Conservation (phyloP, 768 basidiomycete species). For the Tricholoma matsutake region DNA sequence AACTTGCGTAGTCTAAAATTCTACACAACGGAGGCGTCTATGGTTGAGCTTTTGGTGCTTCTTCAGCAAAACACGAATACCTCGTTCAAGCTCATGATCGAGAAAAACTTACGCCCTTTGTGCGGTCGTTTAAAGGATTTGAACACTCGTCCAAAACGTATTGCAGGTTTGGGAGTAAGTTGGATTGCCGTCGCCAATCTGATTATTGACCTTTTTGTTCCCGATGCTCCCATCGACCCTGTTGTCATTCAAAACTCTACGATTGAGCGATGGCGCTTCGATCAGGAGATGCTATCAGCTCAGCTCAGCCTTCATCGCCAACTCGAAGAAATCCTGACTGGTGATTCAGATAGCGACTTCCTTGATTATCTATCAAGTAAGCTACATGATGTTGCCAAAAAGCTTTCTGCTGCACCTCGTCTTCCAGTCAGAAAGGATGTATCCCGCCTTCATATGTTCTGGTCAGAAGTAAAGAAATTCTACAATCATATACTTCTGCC, state of each 20-base stretch:
- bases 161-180: slow-evolving; percentile 26
- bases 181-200: slow-evolving; percentile 64
- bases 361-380: slow-evolving; percentile 41
- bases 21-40: slow-evolving; percentile 17
- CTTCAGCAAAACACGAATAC: slow-evolving; percentile 31
- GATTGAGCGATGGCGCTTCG: slow-evolving; percentile 39
- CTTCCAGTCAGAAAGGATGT: slow-evolving; percentile 39
- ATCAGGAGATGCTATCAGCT: slow-evolving; percentile 36
- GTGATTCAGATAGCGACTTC: slow-evolving; percentile 50
- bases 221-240: slow-evolving; percentile 86
- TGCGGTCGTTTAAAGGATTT: slow-evolving; percentile 14
- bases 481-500: slow-evolving; percentile 49
- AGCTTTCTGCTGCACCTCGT: slow-evolving; percentile 23
- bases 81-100: slow-evolving; percentile 32
- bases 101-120: slow-evolving; percentile 26
- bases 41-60: slow-evolving; percentile 25
- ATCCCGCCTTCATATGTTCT: slow-evolving; percentile 57
- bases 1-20: slow-evolving; percentile 14
- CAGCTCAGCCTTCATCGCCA: slow-evolving; percentile 53
- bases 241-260: slow-evolving; percentile 56
- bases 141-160: slow-evolving; percentile 4
- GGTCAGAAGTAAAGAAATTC: slow-evolving; percentile 80
- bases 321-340: slow-evolving; percentile 55
- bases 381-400: slow-evolving; percentile 27
- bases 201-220: slow-evolving; percentile 72